Evolutionary conservation across 2,329 filamentous ascomycete species (phyloP).

Genomic region (Macrophomina tecta): DNA sequence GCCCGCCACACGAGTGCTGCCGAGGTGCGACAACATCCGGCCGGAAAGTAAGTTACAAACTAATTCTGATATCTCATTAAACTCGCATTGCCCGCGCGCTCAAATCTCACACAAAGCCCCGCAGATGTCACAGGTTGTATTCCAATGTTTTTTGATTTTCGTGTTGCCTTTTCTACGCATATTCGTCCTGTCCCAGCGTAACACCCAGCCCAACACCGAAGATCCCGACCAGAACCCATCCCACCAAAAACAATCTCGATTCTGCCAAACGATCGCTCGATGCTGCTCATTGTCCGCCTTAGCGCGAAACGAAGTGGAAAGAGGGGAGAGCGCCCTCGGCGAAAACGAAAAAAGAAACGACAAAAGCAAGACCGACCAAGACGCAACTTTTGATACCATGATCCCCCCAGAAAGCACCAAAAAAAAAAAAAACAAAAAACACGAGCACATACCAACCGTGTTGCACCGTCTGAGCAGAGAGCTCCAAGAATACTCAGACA

Average conservation of each 20-base stretch:
- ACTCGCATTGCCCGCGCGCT: background rate
- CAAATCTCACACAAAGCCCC: background rate
- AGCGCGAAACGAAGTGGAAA: constrained; percentile 1
- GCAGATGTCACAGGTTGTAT: background rate
- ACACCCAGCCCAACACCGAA: constrained; percentile 22
- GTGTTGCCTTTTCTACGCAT: constrained; percentile 24
- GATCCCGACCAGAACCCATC: background rate
- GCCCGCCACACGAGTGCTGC: background rate
- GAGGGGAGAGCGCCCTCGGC: constrained; percentile 18
- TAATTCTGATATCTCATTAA: background rate
- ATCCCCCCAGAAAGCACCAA: constrained; percentile 6
- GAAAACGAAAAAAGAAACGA: constrained; percentile 6
- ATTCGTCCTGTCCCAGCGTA: background rate
- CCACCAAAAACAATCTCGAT: constrained; percentile 17
- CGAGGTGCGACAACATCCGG: constrained; percentile 3
- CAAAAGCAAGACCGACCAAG: constrained; percentile 19
- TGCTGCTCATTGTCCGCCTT: constrained; percentile 15
- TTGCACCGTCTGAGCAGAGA: constrained; percentile 12
- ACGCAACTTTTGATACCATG: constrained; percentile 27
- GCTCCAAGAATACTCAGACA: constrained; percentile 14
- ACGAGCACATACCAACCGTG: constrained; percentile 19
- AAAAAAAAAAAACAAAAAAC: background rate
- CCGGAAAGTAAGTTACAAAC: background rate
- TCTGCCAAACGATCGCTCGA: constrained; percentile 20
- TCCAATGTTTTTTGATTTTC: constrained; percentile 26